Base-by-base conservation (phyloP, 768 basidiomycete genomes). In the Leccinellum luteum region DNA sequence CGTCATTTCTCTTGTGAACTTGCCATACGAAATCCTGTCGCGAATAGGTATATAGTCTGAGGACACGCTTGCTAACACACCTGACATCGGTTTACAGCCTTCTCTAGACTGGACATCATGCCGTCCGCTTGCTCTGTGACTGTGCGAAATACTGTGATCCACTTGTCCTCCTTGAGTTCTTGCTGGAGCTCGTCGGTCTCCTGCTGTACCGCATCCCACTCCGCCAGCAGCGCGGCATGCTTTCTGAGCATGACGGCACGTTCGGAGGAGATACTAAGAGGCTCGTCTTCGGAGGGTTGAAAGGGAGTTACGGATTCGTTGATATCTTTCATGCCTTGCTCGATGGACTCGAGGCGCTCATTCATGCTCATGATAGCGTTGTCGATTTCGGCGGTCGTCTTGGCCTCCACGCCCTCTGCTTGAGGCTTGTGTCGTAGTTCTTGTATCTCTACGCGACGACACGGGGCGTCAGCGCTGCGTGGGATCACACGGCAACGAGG, bases 31-130 rank as follows among this genome's bases (percentile, higher is more conserved):
- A 94, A 66, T 92, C 90, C 90, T 91, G 67, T 3, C 52, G 34
- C 59, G 28, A 43, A 54, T 61, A 41, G 57, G 61, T 28, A 27
- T 32, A 53, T 15, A 23, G 25, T 2, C 12, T 15, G 4, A 13
- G 17, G 28, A 45, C 23, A n/a, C 38, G 12, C 27, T 50, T 21
- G 4, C 50, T 69, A 48, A 56, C 85, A 61, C 65, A 92, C 93
- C 78, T 92, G 89, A 77, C 93, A 95, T 62, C 90, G 85, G 66
- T 86, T 86, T 45, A 96, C 86, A 9, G 91, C 93, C 72, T 96
- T 98, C 76, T 98, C 92, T 63, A 99, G 75, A 66, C 91, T 92
- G 28, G 85, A 85, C 93, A 98, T 96, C 96, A 98, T 97, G 25
- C 92, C 93, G 69, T 94, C 92, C 44, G 96, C 95, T 71, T 98